Base-by-base conservation (phyloP, 2,329 filamentous ascomycete species). In the Orbilia ellipsospora region DNA sequence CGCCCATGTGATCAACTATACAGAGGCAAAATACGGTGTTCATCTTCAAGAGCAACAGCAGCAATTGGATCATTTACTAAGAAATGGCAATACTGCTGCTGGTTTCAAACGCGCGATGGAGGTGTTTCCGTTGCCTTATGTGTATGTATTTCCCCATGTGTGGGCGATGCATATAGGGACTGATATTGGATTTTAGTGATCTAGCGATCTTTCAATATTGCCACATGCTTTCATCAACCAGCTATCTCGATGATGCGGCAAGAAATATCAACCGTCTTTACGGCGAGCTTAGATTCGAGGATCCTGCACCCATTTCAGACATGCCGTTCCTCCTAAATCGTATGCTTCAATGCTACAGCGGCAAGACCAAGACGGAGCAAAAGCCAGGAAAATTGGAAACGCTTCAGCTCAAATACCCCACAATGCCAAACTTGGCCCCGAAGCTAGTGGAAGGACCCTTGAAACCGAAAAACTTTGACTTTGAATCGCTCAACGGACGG, bases 181-280 rank as follows among this genome's bases (percentile, higher is more conserved):
- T 60, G 50, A 73, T 42, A 26, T 40, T 23, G 12, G 18, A 50
- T 63, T 5, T n/a, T 31, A 74, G 70, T 16, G 70, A 74, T 31
- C 59, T 74, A 26, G 70, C 57, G 16, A 59, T 74, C 13, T 23
- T 74, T 15, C 56, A 68, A 54, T 74, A 74, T 23, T 74, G 70
- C 36, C 70, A 74, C 51, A 74, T 68, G 70, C 57, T 74, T 0
- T 74, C 70, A 18, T 44, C 70, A 10, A 28, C 28, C 2, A 59
- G 23, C 42, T 74, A 74, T 45, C 18, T 66, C 15, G 70, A 74
- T 31, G 70, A 74, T 31, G 54, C 55, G 18, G 40, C 57, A 3
- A 54, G 70, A 26, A 68, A 45, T 23, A 36, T 74, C 45, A 68
- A 68, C 18, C 70, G 70, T 16, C 15, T 68, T 7, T 50, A 74